Evolutionary conservation across 176 grass and related monocot genomes (phyloP), one percentile per base, ranked within the genome.

Genomic region (Poa pratensis): DNA sequence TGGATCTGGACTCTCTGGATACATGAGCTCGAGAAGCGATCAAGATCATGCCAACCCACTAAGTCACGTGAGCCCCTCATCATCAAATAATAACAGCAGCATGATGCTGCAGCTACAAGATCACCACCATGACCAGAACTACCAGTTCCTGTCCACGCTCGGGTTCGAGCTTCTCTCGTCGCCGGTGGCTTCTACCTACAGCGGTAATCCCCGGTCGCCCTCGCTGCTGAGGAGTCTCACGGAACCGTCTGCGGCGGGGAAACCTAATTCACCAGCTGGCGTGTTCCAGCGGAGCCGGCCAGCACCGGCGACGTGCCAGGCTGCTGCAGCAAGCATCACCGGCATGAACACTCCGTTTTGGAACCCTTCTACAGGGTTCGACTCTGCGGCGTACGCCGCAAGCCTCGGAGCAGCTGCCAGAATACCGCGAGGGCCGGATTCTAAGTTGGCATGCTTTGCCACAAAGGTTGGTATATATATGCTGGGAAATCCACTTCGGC

Each of bases 221-320:
- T 88, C 90, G 27, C 82, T 88, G 82, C 65, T 91, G 43, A 85
- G 82, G 66, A 91, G 78, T 82, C 90, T 88, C 72, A 85, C 78
- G 7, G 90, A 91, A 50, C 90, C 89, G 6, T 68, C 32, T 68
- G 48, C 49, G 0, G 24, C 19, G 7, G 48, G 26, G 3, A 84
- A 65, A 72, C 80, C 76, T 4, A 35, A 65, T 65, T 65, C 82
- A 18, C 53, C 42, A 6, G 69, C 24, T 1, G 48, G 16, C 14
- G 83, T 52, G 26, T 60, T 83, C 50, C 84, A 87, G 80, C 74
- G 83, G 7, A 66, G 81, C 7, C n/a, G n/a, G n/a, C 84, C 68
- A 39, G 78, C 64, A 53, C 73, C 48, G 20, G 43, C 64, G 43
- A 64, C 53, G 46, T 73, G 65, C n/a, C 84, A 89, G 45, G 60